phyloP scores from a whole-genome alignment of 371 early-diverging fungal species.

The Lichtheimia ornata region DNA sequence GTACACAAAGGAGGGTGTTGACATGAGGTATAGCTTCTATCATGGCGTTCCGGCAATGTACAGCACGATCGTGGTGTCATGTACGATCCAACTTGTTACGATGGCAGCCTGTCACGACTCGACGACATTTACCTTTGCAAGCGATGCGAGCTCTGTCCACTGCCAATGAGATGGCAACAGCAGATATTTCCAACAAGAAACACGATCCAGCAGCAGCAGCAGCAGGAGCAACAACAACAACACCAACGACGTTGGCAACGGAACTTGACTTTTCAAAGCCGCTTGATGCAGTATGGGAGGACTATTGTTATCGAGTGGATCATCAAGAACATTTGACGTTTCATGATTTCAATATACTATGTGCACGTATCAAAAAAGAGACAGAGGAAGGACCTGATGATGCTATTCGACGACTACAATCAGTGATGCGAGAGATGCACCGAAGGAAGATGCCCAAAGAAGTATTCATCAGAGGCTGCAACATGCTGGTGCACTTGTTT shows the following conservation, averaged over 20 bases:
- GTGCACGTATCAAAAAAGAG: conserved; percentile 12
- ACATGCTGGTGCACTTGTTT: conserved; percentile 38
- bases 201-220: too few species aligned
- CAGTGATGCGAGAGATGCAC: conserved; percentile 25
- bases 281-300: conserved; percentile 2
- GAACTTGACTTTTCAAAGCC: background rate
- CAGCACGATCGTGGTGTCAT: too few species aligned
- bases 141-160: too few species aligned
- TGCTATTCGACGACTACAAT: conserved; percentile 22
- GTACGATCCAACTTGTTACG: too few species aligned
- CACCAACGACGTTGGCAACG: background rate
- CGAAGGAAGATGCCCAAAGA: conserved; percentile 9
- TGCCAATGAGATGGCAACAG: too few species aligned
- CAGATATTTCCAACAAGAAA: too few species aligned
- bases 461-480: conserved; percentile 31
- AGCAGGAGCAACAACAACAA: too few species aligned
- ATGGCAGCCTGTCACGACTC: too few species aligned
- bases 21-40: too few species aligned
- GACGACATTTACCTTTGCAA: too few species aligned
- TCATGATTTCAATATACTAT: conserved; percentile 2
- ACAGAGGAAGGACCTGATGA: background rate
- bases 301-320: conserved; percentile 1
- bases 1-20: too few species aligned
- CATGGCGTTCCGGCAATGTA: too few species aligned
- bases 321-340: background rate